Evolutionary conservation across 2,329 filamentous ascomycete species (phyloP).

Genomic region (Fusarium cicatricum): DNA sequence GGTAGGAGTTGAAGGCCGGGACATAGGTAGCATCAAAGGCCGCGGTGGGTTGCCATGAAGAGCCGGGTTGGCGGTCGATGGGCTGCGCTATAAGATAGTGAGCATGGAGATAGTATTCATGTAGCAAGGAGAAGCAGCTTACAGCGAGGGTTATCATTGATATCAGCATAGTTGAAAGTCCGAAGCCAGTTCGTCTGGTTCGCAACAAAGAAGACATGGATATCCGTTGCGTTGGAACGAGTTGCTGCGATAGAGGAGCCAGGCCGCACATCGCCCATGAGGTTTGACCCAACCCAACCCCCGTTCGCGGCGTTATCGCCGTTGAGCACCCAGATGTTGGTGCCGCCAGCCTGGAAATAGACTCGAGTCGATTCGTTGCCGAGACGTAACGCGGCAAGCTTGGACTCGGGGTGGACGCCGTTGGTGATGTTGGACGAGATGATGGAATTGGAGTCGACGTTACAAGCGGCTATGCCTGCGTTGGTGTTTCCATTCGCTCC

Average conservation of each 20-base stretch:
- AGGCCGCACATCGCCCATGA: constrained; percentile 2
- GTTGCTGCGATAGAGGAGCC: constrained; percentile 23
- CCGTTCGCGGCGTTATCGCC: constrained; percentile 2
- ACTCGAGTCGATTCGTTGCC: constrained; percentile 17
- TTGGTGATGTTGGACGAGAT: constrained; percentile 21
- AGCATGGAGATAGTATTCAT: not conserved
- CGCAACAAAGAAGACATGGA: constrained; percentile 27
- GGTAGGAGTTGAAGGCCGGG: constrained; percentile 12
- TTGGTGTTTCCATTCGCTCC: not conserved
- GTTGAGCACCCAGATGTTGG: constrained; percentile 22
- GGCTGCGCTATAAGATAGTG: not conserved
- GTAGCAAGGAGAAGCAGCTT: not conserved
- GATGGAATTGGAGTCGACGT: constrained; percentile 24
- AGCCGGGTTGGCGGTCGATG: constrained; percentile 16
- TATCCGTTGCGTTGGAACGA: constrained; percentile 7
- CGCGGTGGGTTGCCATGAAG: constrained; percentile 17
- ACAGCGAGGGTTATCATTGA: constrained; percentile 2
- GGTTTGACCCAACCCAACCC: constrained; percentile 10
- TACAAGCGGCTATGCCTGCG: constrained; percentile 7
- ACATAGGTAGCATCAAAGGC: constrained; percentile 22
- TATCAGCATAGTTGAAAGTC: constrained; percentile 17
- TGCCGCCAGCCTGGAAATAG: constrained; percentile 27
- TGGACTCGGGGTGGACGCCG: constrained; percentile 23
- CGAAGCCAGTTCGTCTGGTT: constrained; percentile 12
- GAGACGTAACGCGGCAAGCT: constrained; percentile 26